These are phyloP conservation scores for Isoetes taiwanensis DNA, from an alignment of 75 land plant species.

Conservation along the genomic window DNA sequence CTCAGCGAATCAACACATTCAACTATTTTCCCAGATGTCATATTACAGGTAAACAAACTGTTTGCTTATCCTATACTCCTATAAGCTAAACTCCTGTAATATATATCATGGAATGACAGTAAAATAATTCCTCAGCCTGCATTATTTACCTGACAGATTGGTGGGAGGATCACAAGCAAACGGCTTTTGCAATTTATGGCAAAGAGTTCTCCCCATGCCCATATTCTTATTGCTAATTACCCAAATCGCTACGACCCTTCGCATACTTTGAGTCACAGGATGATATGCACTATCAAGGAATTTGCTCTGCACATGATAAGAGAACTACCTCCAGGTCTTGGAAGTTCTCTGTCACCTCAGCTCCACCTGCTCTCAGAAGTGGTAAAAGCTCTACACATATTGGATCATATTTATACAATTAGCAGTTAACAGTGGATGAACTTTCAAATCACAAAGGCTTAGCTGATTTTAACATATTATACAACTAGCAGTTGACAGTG, in stretches of 20 bases:
- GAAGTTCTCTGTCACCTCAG: too few species aligned
- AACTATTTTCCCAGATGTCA: slow-evolving; percentile 53
- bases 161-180: slow-evolving; percentile 79
- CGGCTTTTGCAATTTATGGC: slow-evolving; percentile 57
- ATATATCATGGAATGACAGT: background rate
- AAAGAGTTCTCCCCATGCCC: slow-evolving; percentile 34
- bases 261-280: slow-evolving; percentile 72
- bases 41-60: slow-evolving; percentile 57
- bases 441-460: too few species aligned
- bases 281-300: slow-evolving; percentile 34
- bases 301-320: too few species aligned
- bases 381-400: too few species aligned
- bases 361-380: too few species aligned
- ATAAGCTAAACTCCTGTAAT: background rate
- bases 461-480: too few species aligned
- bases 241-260: slow-evolving; percentile 92
- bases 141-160: slow-evolving; percentile 49
- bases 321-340: too few species aligned
- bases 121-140: background rate
- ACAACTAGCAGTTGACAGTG: too few species aligned
- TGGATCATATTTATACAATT: too few species aligned
- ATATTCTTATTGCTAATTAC: slow-evolving; percentile 77
- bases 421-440: too few species aligned
- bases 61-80: background rate
- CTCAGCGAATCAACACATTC: slow-evolving; percentile 36